Evolutionary conservation across 768 basidiomycete genomes (phyloP), one percentile per base, ranked within the genome.

Genomic region (Thelephora ganbajun): DNA sequence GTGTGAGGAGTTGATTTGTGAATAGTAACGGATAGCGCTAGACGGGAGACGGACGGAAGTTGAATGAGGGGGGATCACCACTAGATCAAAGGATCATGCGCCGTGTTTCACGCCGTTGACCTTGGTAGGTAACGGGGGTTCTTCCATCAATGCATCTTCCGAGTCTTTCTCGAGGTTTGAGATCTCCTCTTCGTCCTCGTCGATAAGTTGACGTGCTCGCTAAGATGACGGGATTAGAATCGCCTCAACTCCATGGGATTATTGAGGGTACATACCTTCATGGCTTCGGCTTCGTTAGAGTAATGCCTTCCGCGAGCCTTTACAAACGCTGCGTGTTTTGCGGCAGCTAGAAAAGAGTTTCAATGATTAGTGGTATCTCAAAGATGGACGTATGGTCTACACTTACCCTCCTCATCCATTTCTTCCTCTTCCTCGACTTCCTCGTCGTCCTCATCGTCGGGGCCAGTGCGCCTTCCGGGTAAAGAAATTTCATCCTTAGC

Each of bases 261-360:
- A 33, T 44, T 18, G 3, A 14, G 22, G 37, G 41, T 30, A 43
- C 62, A 42, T 63, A 83, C 87, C 78, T 90, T 90, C 89, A 92
- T 90, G 14, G 87, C 89, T 59, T 90, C 84, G 1, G 85, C 89
- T 59, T 92, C 89, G 45, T 91, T 90, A 5, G 87, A 89, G 56
- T 91, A 91, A 57, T 91, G 89, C 48, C 84, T 71, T 47, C 83
- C 84, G 19, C 88, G 74, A 19, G 86, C 87, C 53, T 76, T 75
- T 30, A 89, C 70, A 56, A 91, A 91, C 19, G 70, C 88, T 12
- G 80, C 84, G 56, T 86, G 88, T 64, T 87, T 89, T 34, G 74
- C 80, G 43, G 79, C 80, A 50, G 87, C 88, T 91, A 53, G 36
- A 14, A 11, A 43, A 52, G 45, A 50, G n/a, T n/a, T 16, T 36